Percentiles rank a stretch among this genome's conserved stretches.
Evolutionary conservation across 2,329 filamentous ascomycete genomes (phyloP).

Genomic region (Aureobasidium sp.): DNA sequence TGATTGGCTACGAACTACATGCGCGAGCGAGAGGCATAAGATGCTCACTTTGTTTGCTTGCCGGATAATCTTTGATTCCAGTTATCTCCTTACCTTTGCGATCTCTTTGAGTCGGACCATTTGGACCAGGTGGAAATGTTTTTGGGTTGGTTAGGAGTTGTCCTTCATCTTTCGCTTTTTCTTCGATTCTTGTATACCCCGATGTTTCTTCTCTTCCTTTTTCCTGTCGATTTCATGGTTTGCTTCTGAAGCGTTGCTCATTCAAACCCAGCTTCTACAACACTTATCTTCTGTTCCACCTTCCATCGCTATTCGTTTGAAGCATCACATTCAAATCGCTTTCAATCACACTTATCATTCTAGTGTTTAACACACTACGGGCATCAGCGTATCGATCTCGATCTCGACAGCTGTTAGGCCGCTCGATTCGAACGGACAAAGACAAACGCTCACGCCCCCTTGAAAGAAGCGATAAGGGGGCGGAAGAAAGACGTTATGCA

Average conservation of each 20-base stretch:
- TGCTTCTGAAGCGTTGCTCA: neutral
- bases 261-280: neutral
- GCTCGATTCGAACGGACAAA: conserved; percentile 1
- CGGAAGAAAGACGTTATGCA: neutral
- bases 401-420: conserved; percentile 7
- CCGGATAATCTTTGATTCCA: conserved; percentile 1
- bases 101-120: neutral
- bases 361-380: neutral
- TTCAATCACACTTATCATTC: neutral
- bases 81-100: neutral
- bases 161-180: neutral
- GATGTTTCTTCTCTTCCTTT: neutral
- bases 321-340: neutral
- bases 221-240: conserved; percentile 3
- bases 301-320: neutral
- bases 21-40: neutral
- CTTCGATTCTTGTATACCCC: conserved; percentile 10
- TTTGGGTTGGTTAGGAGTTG: conserved; percentile 2
- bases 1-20: conserved; percentile 3
- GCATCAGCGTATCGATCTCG: neutral
- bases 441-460: neutral
- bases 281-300: neutral
- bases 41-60: neutral
- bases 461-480: neutral
- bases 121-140: neutral